Evolutionary conservation across 371 early-diverging fungal genomes (phyloP), one percentile per base, ranked within the genome.

Genomic region (Phascolomyces articulosus): DNA sequence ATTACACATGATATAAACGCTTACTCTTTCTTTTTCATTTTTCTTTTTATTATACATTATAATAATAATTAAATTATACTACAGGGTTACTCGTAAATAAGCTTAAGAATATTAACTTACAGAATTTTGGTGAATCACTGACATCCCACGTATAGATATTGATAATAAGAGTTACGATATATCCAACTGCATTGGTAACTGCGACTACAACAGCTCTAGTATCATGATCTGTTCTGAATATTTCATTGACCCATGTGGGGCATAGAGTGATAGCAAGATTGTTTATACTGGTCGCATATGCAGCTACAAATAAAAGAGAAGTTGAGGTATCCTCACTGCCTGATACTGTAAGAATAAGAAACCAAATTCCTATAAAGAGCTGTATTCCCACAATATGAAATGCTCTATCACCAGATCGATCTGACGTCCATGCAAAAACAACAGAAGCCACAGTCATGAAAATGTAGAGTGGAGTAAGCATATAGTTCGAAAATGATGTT

Each of bases 381-480:
- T 65, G 57, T 3, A 54, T 34, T 10, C 58, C 29, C 7, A 54
- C 62, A 2, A 69, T 28, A 38, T 65, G 51, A 58, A 54, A 62
- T 2, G 58, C 55, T 11, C 65, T 62, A 3, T 65, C 70, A 21
- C 58, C 51, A 15, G 24, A 34, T 27, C 24, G 26, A 21, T 69
- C 70, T 3, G 65, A 65, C 2, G 56, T 31, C 62, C 62, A 69
- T 4, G 53, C 65, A 24, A 69, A 41, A 8, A 62, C 23, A n/a
- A 59, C 23, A 8, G 62, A 48, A 40, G 40, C 24, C 24, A 65
- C 55, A 74, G n/a, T 68, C 73, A 64, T 70, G 74, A 15, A 73
- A 41, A 68, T 75, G 77, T 28, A 34, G 6, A 70, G 60, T 8
- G 80, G 80, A 0, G 74, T 75, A 65, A 67, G 74, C 80, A 79